These are phyloP conservation scores for Arthrinium puccinioides DNA, from an alignment of 2,329 filamentous ascomycete species.

Conservation along the genomic window DNA sequence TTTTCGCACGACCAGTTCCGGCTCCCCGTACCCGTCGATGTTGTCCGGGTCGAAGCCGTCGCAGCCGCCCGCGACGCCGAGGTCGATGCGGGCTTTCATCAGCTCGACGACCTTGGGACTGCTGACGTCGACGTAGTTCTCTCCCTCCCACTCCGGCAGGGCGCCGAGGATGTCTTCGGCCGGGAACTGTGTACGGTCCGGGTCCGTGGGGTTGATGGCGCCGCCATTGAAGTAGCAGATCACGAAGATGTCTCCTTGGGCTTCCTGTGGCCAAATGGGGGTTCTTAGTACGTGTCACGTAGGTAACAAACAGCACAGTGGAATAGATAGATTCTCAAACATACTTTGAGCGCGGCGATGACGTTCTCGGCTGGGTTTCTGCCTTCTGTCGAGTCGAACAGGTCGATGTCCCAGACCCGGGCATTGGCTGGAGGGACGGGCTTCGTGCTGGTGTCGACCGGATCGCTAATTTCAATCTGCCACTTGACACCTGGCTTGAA, in stretches of 20 bases:
- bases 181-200: not conserved
- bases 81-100: slow-evolving; percentile 1
- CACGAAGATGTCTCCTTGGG: not conserved
- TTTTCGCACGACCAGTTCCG: not conserved
- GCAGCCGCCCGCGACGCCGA: slow-evolving; percentile 1
- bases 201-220: not conserved
- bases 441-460: not conserved
- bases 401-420: slow-evolving; percentile 2
- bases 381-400: not conserved
- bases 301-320: not conserved
- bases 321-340: not conserved
- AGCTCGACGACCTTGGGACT: not conserved
- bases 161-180: not conserved
- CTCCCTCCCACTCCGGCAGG: slow-evolving; percentile 2
- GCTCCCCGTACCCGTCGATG: slow-evolving; percentile 1
- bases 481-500: slow-evolving; percentile 3
- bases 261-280: not conserved
- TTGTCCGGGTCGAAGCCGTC: slow-evolving; percentile 5
- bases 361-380: not conserved
- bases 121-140: slow-evolving; percentile 2
- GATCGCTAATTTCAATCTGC: slow-evolving; percentile 5
- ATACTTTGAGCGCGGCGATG: not conserved
- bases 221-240: slow-evolving; percentile 7
- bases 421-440: not conserved
- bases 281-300: not conserved